phyloP scores from a whole-genome alignment of 495 filamentous ascomycete species.

The Sphaerosporella brunnea region DNA sequence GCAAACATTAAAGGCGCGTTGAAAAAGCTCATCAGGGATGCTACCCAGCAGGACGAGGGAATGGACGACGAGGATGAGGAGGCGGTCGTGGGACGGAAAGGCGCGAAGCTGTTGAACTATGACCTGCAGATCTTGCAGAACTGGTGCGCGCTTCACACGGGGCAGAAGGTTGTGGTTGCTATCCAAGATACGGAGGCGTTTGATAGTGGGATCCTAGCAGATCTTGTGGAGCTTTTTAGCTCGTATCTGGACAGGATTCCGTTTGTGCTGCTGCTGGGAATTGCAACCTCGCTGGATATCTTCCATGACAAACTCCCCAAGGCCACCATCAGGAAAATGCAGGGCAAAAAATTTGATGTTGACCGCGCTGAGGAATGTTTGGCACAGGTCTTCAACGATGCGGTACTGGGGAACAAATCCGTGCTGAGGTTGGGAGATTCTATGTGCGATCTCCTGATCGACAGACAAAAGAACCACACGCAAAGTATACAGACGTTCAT shows the following conservation, averaged over 20 bases:
- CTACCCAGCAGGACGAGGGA: conserved; percentile 36
- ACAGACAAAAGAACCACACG: conserved; percentile 68
- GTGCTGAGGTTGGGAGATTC: conserved; percentile 51
- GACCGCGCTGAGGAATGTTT: conserved; percentile 56
- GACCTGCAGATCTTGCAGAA: conserved; percentile 68
- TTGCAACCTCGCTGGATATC: conserved; percentile 77
- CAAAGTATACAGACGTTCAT: conserved; percentile 70
- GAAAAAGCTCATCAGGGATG: conserved; percentile 65
- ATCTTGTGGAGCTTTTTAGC: conserved; percentile 63
- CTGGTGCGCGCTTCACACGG: conserved; percentile 34
- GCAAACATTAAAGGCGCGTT: conserved; percentile 66
- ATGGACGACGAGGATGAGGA: conserved; percentile 37
- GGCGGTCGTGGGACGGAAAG: conserved; percentile 29
- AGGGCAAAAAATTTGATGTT: conserved; percentile 70
- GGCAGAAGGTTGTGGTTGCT: conserved; percentile 50
- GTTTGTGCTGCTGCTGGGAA: conserved; percentile 68
- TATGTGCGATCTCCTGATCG: conserved; percentile 44
- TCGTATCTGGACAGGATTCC: conserved; percentile 82
- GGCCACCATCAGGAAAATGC: conserved; percentile 47
- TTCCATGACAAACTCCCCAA: conserved; percentile 74
- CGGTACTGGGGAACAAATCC: conserved; percentile 38
- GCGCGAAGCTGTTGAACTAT: conserved; percentile 58
- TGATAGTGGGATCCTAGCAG: conserved; percentile 56
- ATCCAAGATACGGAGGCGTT: conserved; percentile 90
- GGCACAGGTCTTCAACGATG: conserved; percentile 57